phyloP scores from a whole-genome alignment of 345 rosid genomes.

The Arabis hirsuta region DNA sequence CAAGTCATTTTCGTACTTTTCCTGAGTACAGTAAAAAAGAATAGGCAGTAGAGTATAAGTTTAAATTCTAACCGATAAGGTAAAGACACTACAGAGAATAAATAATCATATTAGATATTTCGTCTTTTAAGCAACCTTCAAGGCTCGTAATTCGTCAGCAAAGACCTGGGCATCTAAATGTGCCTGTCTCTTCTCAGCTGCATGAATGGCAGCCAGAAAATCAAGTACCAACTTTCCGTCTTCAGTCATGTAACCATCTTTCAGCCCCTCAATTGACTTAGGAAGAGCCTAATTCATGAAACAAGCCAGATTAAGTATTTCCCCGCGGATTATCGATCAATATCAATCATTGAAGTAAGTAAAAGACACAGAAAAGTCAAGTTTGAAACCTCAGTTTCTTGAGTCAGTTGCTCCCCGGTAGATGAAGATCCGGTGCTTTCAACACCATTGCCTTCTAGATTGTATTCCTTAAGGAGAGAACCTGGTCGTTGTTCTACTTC shows the following conservation, averaged over 20 bases:
- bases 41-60: not conserved
- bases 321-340: constrained; percentile 20
- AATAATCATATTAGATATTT: constrained; percentile 24
- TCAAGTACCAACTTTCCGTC: constrained; percentile 81
- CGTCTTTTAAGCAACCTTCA: constrained; percentile 60
- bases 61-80: constrained; percentile 10
- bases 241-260: constrained; percentile 55
- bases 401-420: constrained; percentile 35
- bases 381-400: constrained; percentile 54
- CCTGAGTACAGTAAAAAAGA: constrained; percentile 54
- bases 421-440: constrained; percentile 42
- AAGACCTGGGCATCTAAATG: constrained; percentile 82
- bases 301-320: constrained; percentile 26
- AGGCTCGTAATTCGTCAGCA: constrained; percentile 65
- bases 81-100: not conserved
- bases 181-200: constrained; percentile 90
- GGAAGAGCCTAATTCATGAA: constrained; percentile 54
- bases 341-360: constrained; percentile 19
- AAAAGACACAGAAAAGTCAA: constrained; percentile 13
- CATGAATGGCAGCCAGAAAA: constrained; percentile 89
- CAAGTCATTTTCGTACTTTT: constrained; percentile 84
- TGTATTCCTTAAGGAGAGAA: constrained; percentile 79
- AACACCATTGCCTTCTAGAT: constrained; percentile 55
- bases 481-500: constrained; percentile 41
- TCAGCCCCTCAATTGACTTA: constrained; percentile 58